Conservation (phyloP, 2,329 filamentous ascomycete species). For the Clonostachys rhizophaga region DNA sequence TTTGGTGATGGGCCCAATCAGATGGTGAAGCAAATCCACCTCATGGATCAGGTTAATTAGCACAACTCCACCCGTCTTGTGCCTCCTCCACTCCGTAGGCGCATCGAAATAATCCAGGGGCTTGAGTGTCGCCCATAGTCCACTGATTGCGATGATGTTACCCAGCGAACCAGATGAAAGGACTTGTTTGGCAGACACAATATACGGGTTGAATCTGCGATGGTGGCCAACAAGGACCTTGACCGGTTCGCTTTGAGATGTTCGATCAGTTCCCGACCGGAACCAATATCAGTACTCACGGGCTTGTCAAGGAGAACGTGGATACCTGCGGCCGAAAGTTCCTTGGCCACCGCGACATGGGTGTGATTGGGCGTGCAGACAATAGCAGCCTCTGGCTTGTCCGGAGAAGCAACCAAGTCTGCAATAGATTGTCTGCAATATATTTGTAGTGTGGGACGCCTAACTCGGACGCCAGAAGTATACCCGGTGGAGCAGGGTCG, state of each 20-base stretch:
- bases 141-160: conserved; percentile 43
- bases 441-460: conserved; percentile 15
- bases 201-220: conserved; percentile 53
- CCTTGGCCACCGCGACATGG: conserved; percentile 44
- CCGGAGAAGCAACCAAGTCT: conserved; percentile 29
- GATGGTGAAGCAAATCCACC: conserved; percentile 50
- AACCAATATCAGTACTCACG: conserved; percentile 33
- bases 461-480: conserved; percentile 11
- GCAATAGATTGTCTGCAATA: conserved; percentile 30
- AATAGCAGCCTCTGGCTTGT: conserved; percentile 47
- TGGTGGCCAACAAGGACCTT: conserved; percentile 53
- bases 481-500: conserved; percentile 14
- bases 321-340: conserved; percentile 39
- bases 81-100: conserved; percentile 40
- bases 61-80: conserved; percentile 37
- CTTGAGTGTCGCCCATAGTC: conserved; percentile 49
- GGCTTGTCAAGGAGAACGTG: conserved; percentile 56
- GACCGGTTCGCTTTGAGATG: conserved; percentile 18
- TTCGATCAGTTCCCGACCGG: conserved; percentile 22
- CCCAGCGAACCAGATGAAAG: conserved; percentile 36
- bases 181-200: conserved; percentile 39
- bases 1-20: conserved; percentile 46
- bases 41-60: conserved; percentile 59
- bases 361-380: conserved; percentile 57
- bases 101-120: conserved; percentile 43